Evolutionary conservation across 371 early-diverging fungal species (phyloP).

Genomic region (Mucor indicus): DNA sequence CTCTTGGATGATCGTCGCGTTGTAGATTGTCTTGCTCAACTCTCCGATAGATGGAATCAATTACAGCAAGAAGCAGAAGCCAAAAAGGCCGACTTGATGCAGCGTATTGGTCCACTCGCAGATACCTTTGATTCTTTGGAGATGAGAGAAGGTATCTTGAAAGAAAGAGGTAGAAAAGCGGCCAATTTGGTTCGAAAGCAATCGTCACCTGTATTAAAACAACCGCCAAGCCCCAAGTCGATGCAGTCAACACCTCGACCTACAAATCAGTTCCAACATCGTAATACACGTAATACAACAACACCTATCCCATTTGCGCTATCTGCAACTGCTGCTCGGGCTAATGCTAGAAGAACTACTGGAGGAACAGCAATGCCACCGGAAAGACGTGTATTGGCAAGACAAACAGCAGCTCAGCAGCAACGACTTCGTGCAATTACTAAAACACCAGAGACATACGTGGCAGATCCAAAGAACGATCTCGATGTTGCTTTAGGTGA

Average conservation of each 20-base stretch:
- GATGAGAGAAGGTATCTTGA: conserved; percentile 10
- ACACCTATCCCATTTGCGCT: conserved; percentile 8
- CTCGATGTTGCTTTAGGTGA: conserved; percentile 71
- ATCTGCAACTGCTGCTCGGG: conserved; percentile 12
- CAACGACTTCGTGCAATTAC: conserved; percentile 5
- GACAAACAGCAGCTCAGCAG: conserved; percentile 6
- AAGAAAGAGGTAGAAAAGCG: conserved; percentile 21
- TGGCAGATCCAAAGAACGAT: conserved; percentile 66
- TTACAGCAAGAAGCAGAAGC: conserved; percentile 43
- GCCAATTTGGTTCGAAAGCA: conserved; percentile 14
- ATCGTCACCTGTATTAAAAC: conserved; percentile 23
- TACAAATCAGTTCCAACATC: conserved; percentile 13
- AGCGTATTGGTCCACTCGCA: conserved; percentile 29
- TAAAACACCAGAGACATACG: conserved; percentile 40
- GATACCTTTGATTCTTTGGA: conserved; percentile 22
- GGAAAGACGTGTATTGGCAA: conserved; percentile 10
- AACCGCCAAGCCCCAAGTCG: conserved; percentile 23
- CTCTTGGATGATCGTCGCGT: conserved; percentile 51
- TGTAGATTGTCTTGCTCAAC: conserved; percentile 35
- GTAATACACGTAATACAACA: not conserved
- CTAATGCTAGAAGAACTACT: conserved; percentile 1
- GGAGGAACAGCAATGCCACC: conserved; percentile 15
- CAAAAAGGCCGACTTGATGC: conserved; percentile 45
- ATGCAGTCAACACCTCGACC: conserved; percentile 32
- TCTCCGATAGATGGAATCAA: conserved; percentile 47